A percentile compares a stretch with the other conserved stretches of the same genome.
These are phyloP conservation scores for Chionographis japonica DNA, from an alignment of 106 monocot genomes.

Conservation along the genomic window DNA sequence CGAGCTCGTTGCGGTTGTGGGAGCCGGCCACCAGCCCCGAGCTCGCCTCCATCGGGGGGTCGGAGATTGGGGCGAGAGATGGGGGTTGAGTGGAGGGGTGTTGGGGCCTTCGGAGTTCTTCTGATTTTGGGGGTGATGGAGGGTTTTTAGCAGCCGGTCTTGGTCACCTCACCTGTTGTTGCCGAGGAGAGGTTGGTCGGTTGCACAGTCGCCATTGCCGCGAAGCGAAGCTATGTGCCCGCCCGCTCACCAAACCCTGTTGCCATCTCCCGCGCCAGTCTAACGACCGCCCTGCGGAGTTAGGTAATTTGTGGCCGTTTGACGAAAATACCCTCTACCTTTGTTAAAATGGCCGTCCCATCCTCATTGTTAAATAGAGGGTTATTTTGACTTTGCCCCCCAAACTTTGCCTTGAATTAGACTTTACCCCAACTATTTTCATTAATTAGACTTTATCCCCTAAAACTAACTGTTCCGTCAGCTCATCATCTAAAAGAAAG, in stretches of 20 bases:
- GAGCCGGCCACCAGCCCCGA: conserved; percentile 91
- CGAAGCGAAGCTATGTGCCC: conserved; percentile 47
- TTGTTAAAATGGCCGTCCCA: too few species aligned
- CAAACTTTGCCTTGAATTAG: too few species aligned
- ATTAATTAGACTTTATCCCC: too few species aligned
- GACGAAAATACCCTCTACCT: too few species aligned
- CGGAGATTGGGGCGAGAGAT: neutral
- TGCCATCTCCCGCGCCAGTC: too few species aligned
- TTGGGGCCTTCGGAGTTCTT: conserved; percentile 12
- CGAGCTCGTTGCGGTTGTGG: conserved; percentile 94
- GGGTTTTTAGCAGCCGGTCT: conserved; percentile 10
- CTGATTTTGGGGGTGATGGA: conserved; percentile 2
- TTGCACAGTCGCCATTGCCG: conserved; percentile 88
- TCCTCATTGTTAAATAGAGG: too few species aligned
- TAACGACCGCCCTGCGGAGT: too few species aligned
- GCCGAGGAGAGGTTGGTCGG: conserved; percentile 32
- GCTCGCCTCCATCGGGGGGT: conserved; percentile 67
- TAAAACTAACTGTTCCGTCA: too few species aligned
- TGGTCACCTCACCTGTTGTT: conserved; percentile 30
- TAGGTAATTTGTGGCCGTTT: too few species aligned
- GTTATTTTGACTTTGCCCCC: too few species aligned
- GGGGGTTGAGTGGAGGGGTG: neutral
- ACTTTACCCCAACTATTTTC: too few species aligned
- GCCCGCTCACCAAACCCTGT: neutral
- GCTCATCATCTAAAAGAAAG: too few species aligned